Base-by-base conservation (phyloP, 2,329 filamentous ascomycete species). In the Ceratocystis diversiconidia region DNA sequence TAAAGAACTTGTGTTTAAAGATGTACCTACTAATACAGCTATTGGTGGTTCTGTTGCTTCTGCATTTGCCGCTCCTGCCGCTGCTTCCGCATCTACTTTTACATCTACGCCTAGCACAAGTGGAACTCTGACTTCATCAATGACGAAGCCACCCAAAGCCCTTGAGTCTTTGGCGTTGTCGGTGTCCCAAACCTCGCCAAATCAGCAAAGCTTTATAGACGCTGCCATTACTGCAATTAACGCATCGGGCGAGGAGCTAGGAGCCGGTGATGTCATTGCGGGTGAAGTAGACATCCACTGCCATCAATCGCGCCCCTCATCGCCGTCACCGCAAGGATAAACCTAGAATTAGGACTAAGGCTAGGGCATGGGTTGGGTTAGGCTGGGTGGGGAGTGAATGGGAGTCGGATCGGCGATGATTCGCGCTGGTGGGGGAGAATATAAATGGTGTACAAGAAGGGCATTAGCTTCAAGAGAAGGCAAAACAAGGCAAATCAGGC, bases 221-320 rank as follows among this genome's bases (percentile, higher is more conserved):
- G 66, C 66, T 8, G 63, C 65, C n/a, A 66, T 48, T 25, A 62
- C 65, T 10, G 65, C 67, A 25, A 46, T 70, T 1, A 60, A 68
- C 32, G 48, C 63, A 15, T 66, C 69, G 8, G 68, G 69, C 43
- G 67, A 69, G 19, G 68, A 66, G 46, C 65, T 65, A 36, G 61
- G 63, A 19, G 66, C 66, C 8, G 66, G 66, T 52, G 66, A 67
- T 61, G 66, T 67, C 28, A 67, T 67, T 65, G 66, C 66, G 60
- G 66, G 66, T 0, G 66, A 65, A 55, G 62, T 67, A 19, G 66
- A 65, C 62, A 30, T 63, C 19, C 59, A 67, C 50, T 60, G 66
- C 10, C 66, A 63, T 65, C 50, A 41, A 41, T 41, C 36, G 10
- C 36, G 10, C 10, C 10, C 36, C 12, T 12, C 36, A 41, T 41